Evolutionary conservation across 176 grass and related monocot species (phyloP), one percentile per base, ranked within the genome.

Genomic region (Rhynchospora breviuscula): DNA sequence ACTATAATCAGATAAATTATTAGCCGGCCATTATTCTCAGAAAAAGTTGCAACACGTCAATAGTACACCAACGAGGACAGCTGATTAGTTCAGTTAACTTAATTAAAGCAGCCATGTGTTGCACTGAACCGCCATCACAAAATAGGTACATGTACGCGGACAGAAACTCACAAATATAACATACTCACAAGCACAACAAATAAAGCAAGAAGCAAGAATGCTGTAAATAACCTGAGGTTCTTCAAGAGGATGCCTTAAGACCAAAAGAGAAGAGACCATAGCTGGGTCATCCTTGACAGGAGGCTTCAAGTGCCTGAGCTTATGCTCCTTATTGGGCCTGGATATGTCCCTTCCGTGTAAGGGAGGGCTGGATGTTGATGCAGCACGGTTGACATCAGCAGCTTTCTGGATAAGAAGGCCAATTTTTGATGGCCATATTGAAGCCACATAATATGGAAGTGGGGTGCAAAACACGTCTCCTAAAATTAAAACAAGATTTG

Each of bases 181-280:
- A 71, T 71, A 25, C 23, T 79, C 13, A 56, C 23, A 78, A 78
- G 26, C 11, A 78, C 19, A 46, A 49, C 22, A 31, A 35, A 40
- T 40, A 40, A 40, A 40, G 35, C 35, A 40, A 40, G 9, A 80
- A 19, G 35, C 17, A 59, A 46, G 19, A 79, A 15, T 18, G 13
- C 11, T 78, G 54, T 11, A 48, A 82, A 87, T 84, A 87, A 98
- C 95, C 95, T 98, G 92, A 84, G 92, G 95, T 45, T 91, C 92
- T 91, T 94, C 90, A 68, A 98, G 86, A 84, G 92, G 95, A 90
- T 98, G 90, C 86, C 87, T 98, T 84, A 93, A 88, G 64, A 98
- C 88, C 66, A 98, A 87, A 76, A 93, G 95, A 29, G 95, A 98
- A 7, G 92, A 93, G 10, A 84, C 65, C 77, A 87, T 90, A 53